These are phyloP conservation scores for Aspergillus costaricaensis DNA, from an alignment of 2,329 filamentous ascomycete species.

Conservation along the genomic window DNA sequence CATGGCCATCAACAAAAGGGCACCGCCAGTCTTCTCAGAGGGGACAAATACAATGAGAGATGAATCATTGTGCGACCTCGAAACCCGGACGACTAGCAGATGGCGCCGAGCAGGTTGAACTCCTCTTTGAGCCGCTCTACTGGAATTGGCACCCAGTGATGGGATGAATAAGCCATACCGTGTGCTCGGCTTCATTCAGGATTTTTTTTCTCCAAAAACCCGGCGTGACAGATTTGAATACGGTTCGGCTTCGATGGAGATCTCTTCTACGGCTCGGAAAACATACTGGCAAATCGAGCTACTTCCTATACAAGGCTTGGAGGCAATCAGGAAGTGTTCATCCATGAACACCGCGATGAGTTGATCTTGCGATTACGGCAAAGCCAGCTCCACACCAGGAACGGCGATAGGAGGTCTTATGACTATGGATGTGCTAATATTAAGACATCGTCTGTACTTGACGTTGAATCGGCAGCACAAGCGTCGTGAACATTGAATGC, in stretches of 20 bases:
- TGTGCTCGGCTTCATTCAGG: not conserved
- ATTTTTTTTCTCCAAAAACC: too few relatives aligned
- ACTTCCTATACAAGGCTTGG: not conserved
- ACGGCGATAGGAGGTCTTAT: not conserved
- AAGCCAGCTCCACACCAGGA: not conserved
- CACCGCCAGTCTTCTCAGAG: too few relatives aligned
- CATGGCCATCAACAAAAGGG: not conserved
- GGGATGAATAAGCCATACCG: not conserved
- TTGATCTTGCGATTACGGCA: not conserved
- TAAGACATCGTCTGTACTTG: conserved; percentile 6
- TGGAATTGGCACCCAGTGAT: not conserved
- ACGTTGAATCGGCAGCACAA: conserved; percentile 13
- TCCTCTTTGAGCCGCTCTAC: not conserved
- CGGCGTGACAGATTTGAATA: not conserved
- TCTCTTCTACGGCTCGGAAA: not conserved
- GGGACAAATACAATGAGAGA: not conserved
- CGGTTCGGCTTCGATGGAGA: not conserved
- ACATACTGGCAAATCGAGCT: not conserved
- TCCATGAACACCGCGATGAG: not conserved
- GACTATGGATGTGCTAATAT: conserved; percentile 1
- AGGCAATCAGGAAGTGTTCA: not conserved
- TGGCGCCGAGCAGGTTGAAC: not conserved
- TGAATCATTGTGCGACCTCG: not conserved
- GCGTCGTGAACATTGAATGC: conserved; percentile 49
- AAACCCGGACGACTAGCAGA: not conserved